Base-by-base conservation (phyloP, 1,284 basidiomycete species). In the Macrocystidia cucumis region DNA sequence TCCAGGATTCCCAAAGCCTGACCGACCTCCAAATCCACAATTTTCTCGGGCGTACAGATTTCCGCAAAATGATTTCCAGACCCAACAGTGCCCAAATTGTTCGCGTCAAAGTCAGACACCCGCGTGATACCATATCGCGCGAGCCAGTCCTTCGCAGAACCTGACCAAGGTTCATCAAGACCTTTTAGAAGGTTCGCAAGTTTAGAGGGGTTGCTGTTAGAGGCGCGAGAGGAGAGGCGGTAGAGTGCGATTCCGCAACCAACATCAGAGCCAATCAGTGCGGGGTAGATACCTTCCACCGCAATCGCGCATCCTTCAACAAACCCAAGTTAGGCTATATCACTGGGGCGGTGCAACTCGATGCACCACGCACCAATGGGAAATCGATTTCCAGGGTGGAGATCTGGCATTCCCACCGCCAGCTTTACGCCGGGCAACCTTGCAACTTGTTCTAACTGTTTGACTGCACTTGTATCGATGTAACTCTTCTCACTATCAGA, bases 31-130 rank as follows among this genome's bases (percentile, higher is more conserved):
- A 39, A 42, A 38, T 63, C 54, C 4, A 57, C 43, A 16, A 60
- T 50, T 32, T 36, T 49, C 32, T 61, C 56, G 4, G 56, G 48
- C 1, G 44, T 46, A 37, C 57, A 59, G 3, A 63, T 50, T 40
- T 62, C 61, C 8, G 57, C 58, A 40, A 63, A 63, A 44, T 63
- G 57, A 43, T 63, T 62, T 2, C 59, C 59, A 14, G 50, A 51
- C 18, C 60, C 59, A 3, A 62, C 51, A 5, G 59, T 63, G 4
- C 60, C 60, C 19, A 63, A 41, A 32, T 47, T 51, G 11, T n/a
- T 33, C n/a, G 34, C 35, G 41, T 59, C 60, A 40, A 56, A 60
- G n/a, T 47, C 33, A 2, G 54, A 58, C 9, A 44, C 36, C 9
- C 49, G 47, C 1, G 46, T 35, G 13, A 62, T 54, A 2, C 49